Conservation (phyloP, 2,329 filamentous ascomycete genomes). For the Tolypocladium inflatum region DNA sequence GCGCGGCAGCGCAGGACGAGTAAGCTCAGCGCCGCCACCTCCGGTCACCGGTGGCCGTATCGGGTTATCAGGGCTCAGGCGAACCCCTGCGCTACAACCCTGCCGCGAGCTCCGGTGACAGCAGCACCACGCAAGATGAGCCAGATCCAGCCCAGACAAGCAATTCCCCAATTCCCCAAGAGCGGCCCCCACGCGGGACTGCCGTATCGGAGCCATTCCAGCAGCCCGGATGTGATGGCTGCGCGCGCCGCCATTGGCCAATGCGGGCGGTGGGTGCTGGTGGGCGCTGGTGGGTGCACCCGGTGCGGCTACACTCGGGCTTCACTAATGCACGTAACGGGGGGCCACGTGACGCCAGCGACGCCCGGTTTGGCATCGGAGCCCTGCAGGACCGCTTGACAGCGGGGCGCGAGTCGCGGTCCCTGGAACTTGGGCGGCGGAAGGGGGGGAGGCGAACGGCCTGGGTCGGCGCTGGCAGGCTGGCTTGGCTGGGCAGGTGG, state of each 20-base stretch:
- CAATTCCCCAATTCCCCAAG: not conserved
- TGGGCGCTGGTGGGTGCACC: slow-evolving; percentile 7
- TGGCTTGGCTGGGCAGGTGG: not conserved
- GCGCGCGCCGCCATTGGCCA: slow-evolving; percentile 5
- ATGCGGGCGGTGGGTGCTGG: not conserved
- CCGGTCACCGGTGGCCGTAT: slow-evolving; percentile 1
- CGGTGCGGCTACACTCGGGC: slow-evolving; percentile 15
- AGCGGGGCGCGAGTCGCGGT: not conserved
- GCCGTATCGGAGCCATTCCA: slow-evolving; percentile 13
- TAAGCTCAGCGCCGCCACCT: not conserved
- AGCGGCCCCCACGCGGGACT: not conserved
- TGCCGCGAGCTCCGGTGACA: not conserved
- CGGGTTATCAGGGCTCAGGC: not conserved
- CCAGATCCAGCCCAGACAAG: not conserved
- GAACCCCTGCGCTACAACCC: not conserved
- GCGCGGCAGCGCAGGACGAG: not conserved
- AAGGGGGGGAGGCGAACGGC: not conserved
- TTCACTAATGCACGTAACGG: slow-evolving; percentile 5
- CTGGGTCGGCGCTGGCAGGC: not conserved
- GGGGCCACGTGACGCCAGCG: slow-evolving; percentile 12
- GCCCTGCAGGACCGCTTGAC: slow-evolving; percentile 2
- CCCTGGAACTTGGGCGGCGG: not conserved
- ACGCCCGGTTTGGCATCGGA: slow-evolving; percentile 2
- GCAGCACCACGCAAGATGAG: not conserved
- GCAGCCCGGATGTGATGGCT: not conserved